Evolutionary conservation across 2,329 filamentous ascomycete species (phyloP).

Genomic region (Monosporascus cannonballus): DNA sequence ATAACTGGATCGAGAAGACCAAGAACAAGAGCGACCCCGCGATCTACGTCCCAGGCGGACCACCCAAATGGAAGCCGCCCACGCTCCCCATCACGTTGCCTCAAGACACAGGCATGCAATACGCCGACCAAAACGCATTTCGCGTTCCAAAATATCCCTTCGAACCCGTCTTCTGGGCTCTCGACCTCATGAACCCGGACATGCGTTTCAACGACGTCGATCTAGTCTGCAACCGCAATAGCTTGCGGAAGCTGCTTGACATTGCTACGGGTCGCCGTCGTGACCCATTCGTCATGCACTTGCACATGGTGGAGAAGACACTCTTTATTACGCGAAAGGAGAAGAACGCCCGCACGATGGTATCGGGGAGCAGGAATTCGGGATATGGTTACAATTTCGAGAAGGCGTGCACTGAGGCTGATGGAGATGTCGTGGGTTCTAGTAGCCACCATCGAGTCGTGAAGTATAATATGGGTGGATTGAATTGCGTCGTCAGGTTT

Average conservation of each 20-base stretch:
- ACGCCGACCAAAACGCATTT: constrained; percentile 10
- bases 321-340: constrained; percentile 11
- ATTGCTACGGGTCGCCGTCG: constrained; percentile 10
- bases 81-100: constrained; percentile 4
- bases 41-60: constrained; percentile 1
- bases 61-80: constrained; percentile 4
- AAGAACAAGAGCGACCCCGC: neutral
- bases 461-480: constrained; percentile 14
- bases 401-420: constrained; percentile 15
- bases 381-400: constrained; percentile 26
- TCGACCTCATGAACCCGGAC: constrained; percentile 14
- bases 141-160: constrained; percentile 17
- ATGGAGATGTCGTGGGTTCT: constrained; percentile 11
- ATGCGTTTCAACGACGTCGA: constrained; percentile 22
- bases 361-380: constrained; percentile 5
- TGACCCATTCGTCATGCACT: constrained; percentile 12
- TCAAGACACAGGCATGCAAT: constrained; percentile 18
- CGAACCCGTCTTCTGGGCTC: constrained; percentile 23
- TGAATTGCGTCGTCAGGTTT: constrained; percentile 19
- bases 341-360: constrained; percentile 1
- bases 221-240: constrained; percentile 22
- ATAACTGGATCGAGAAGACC: constrained; percentile 6
- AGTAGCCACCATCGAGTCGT: constrained; percentile 16
- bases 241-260: constrained; percentile 17
- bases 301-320: constrained; percentile 6